phyloP scores from a whole-genome alignment of 306 rosid genomes.

The Trifolium repens region DNA sequence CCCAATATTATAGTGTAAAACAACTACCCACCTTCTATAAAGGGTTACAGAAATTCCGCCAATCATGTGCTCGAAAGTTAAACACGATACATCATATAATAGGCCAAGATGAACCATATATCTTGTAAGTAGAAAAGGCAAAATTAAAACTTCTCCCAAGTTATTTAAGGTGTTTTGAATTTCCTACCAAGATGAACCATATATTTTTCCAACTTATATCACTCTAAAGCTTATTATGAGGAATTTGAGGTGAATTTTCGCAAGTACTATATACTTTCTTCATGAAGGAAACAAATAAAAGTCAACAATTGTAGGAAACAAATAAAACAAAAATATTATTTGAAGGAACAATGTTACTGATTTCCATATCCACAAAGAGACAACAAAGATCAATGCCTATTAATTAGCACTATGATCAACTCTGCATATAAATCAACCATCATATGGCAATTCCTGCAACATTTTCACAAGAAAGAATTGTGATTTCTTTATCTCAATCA shows the following conservation, averaged over 20 bases:
- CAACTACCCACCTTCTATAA: no score
- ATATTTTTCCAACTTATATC: not conserved
- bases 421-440: slow-evolving; percentile 35
- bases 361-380: slow-evolving; percentile 36
- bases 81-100: no score
- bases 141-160: not conserved
- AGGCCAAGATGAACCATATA: no score
- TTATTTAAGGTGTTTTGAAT: no score
- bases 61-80: no score
- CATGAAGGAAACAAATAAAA: not conserved
- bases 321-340: not conserved
- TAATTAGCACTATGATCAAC: slow-evolving; percentile 35
- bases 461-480: slow-evolving; percentile 33
- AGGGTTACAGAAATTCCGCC: no score
- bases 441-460: slow-evolving; percentile 21
- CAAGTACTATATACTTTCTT: not conserved
- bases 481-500: slow-evolving; percentile 12
- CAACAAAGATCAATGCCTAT: slow-evolving; percentile 17
- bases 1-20: no score
- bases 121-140: no score
- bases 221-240: not conserved
- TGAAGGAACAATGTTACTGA: slow-evolving; percentile 11
- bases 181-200: not conserved
- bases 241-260: not conserved
- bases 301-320: not conserved